Evolutionary conservation across 2,329 filamentous ascomycete genomes (phyloP).

Genomic region (Piedraia hortae): DNA sequence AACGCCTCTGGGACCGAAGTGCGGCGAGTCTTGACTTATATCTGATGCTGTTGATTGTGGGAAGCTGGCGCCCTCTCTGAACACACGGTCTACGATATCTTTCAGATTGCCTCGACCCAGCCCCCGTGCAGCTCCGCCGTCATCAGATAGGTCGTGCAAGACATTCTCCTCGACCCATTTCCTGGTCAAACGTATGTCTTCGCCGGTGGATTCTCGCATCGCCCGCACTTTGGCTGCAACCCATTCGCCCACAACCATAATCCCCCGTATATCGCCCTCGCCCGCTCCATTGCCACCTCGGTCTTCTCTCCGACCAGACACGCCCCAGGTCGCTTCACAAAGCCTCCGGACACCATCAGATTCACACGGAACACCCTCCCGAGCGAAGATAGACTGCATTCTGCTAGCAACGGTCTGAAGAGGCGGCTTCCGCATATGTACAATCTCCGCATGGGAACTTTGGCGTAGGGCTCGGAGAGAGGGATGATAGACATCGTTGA

Average conservation of each 20-base stretch:
- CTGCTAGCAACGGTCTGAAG: constrained; percentile 62
- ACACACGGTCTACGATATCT: constrained; percentile 53
- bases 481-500: constrained; percentile 89
- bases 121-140: constrained; percentile 42
- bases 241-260: constrained; percentile 75
- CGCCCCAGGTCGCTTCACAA: constrained; percentile 61
- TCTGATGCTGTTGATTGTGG: constrained; percentile 23
- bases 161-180: constrained; percentile 54
- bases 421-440: constrained; percentile 71
- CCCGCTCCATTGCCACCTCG: constrained; percentile 26
- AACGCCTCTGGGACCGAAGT: constrained; percentile 27
- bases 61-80: constrained; percentile 54
- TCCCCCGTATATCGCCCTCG: constrained; percentile 48
- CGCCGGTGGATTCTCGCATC: constrained; percentile 11
- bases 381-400: constrained; percentile 60
- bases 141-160: constrained; percentile 37
- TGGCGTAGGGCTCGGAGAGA: constrained; percentile 68
- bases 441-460: constrained; percentile 59
- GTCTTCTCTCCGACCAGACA: constrained; percentile 41
- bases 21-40: constrained; percentile 4
- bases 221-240: constrained; percentile 41
- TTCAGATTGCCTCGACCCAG: constrained; percentile 42
- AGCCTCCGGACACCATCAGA: constrained; percentile 65
- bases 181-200: constrained; percentile 30
- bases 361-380: constrained; percentile 69